Evolutionary conservation across 2,329 filamentous ascomycete genomes (phyloP).

Genomic region (Huntiella abstrusa): DNA sequence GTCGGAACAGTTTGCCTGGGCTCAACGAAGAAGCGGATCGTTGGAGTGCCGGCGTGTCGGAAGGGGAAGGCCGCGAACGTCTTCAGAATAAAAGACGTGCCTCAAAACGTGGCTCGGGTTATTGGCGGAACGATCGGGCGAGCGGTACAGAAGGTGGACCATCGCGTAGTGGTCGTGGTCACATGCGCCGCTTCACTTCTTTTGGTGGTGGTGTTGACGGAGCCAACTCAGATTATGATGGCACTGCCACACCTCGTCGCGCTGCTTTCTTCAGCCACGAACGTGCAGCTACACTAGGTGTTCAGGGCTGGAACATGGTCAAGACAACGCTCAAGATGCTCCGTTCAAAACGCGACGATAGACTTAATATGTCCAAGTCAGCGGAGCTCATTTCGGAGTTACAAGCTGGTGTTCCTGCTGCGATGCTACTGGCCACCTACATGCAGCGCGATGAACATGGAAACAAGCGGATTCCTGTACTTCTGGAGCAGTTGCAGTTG

Average conservation of each 20-base stretch:
- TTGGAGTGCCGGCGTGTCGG: conserved; percentile 31
- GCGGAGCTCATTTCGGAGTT: conserved; percentile 92
- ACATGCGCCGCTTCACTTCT: conserved; percentile 47
- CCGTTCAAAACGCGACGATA: conserved; percentile 66
- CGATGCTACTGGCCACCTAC: conserved; percentile 89
- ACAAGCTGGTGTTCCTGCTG: conserved; percentile 78
- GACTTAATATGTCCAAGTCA: conserved; percentile 85
- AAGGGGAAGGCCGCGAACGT: conserved; percentile 53
- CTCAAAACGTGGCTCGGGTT: conserved; percentile 4
- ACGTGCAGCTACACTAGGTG: conserved; percentile 52
- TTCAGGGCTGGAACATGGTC: conserved; percentile 78
- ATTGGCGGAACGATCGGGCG: conserved; percentile 12
- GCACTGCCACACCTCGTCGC: conserved; percentile 32
- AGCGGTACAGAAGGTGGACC: conserved; percentile 8
- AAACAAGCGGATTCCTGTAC: conserved; percentile 82
- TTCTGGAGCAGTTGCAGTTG: conserved; percentile 86
- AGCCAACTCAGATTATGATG: conserved; percentile 42
- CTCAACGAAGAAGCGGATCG: conserved; percentile 38
- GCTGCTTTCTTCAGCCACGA: conserved; percentile 39
- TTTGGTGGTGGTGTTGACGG: conserved; percentile 33
- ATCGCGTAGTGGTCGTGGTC: conserved; percentile 22
- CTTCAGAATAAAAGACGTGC: conserved; percentile 23
- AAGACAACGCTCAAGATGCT: conserved; percentile 73
- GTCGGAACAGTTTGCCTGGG: conserved; percentile 49
- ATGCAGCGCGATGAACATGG: conserved; percentile 94